Evolutionary conservation across 495 filamentous ascomycete genomes (phyloP), one percentile per base, ranked within the genome.

Genomic region (Viridothelium virens): DNA sequence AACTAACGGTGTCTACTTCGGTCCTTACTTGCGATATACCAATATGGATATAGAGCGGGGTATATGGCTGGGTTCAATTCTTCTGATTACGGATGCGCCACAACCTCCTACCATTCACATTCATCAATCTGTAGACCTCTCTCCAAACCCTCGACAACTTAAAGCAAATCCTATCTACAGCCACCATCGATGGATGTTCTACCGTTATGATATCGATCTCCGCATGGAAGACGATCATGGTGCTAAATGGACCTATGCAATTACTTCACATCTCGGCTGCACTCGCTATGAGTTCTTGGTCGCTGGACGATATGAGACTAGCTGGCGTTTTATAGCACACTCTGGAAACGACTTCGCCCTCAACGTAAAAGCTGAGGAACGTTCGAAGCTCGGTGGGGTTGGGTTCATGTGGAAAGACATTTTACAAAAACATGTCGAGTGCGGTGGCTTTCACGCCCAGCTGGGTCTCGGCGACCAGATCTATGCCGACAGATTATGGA

Each of bases 391-490:
- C 1, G 95, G 95, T 34, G 94, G 94, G 0, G 82, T 92, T 7
- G 90, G 91, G 0, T 91, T 90, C 73, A 96, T 98, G 94, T 98
- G 94, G 94, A 96, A 96, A 70, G 94, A 98, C 72, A 91, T 98
- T 38, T 84, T 98, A 76, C 92, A 96, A 76, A 97, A 96, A 81
- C 95, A 98, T 75, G 85, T 89, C 48, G 94, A 98, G 70, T 95
- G 91, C 71, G 91, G 91, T 63, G 94, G 94, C 10, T 98, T 98
- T 77, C 94, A 98, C 72, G 85, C 88, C 3, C 94, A 98, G 71
- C 80, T 98, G 7, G 93, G 91, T 33, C 80, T 96, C 2, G 94
- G 94, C 44, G 91, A 92, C 63, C 95, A 97, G 76, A 94, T 98
- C 65, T 98, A 95, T 76, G 95, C 91, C 0, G 94, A 98, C 77